A percentile compares a stretch with the other conserved stretches of the same genome.
Evolutionary conservation across 495 filamentous ascomycete species (phyloP).

Genomic region (Lophium mytilinum): DNA sequence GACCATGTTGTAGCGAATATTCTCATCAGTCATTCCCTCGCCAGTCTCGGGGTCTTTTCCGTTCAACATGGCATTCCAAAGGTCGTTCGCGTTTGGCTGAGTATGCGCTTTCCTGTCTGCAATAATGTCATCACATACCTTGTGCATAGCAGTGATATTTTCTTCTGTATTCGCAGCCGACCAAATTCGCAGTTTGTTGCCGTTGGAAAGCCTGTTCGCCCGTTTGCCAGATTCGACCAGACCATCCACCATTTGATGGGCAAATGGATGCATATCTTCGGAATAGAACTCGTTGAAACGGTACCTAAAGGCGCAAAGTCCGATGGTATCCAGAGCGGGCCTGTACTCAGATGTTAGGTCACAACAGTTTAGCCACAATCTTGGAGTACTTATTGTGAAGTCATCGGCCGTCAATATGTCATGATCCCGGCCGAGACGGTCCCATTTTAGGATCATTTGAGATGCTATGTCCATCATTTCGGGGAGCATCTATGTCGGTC

Average conservation of each 20-base stretch:
- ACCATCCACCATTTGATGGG: conserved; percentile 53
- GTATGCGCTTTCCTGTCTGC: conserved; percentile 46
- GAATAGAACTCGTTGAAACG: conserved; percentile 67
- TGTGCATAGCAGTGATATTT: conserved; percentile 50
- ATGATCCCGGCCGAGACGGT: conserved; percentile 48
- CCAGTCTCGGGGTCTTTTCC: conserved; percentile 61
- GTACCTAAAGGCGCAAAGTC: conserved; percentile 8
- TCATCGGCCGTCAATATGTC: conserved; percentile 56
- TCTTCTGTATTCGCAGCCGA: conserved; percentile 48
- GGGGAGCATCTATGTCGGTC: conserved; percentile 49
- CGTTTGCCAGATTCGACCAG: conserved; percentile 48
- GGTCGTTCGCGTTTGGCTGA: conserved; percentile 46
- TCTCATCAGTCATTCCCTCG: conserved; percentile 49
- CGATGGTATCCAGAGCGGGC: conserved; percentile 54
- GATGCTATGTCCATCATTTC: conserved; percentile 65
- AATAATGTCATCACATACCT: conserved; percentile 51
- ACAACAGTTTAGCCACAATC: too few species aligned
- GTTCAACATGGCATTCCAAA: conserved; percentile 58
- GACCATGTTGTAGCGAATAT: conserved; percentile 63
- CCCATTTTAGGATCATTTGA: conserved; percentile 65
- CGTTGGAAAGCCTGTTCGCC: conserved; percentile 42
- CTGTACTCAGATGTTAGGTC: conserved; percentile 60
- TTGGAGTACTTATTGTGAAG: conserved; percentile 42
- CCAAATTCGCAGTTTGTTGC: conserved; percentile 42
- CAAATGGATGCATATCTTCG: conserved; percentile 56